Conservation (phyloP, 2,329 filamentous ascomycete species). For the Gyromitra esculenta region DNA sequence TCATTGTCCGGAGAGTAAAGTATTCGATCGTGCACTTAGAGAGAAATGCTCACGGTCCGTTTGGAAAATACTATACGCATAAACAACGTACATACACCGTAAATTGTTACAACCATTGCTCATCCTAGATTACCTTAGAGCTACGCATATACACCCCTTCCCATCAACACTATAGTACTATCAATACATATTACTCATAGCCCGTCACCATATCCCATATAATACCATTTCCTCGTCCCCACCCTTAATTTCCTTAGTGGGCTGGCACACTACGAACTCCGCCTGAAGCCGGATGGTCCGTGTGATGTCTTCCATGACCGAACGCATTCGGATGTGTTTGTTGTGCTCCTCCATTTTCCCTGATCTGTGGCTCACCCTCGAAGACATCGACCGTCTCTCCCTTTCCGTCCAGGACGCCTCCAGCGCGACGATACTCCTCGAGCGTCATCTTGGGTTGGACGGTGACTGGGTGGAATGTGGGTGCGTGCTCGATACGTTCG, state of each 20-base stretch:
- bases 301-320: slow-evolving; percentile 16
- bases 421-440: slow-evolving; percentile 67
- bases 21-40: too few relatives aligned
- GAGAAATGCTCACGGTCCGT: too few relatives aligned
- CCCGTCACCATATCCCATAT: neutral
- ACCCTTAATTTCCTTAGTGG: slow-evolving; percentile 1
- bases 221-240: neutral
- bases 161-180: neutral
- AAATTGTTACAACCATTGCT: neutral
- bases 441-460: slow-evolving; percentile 72
- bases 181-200: slow-evolving; percentile 7
- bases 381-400: slow-evolving; percentile 45
- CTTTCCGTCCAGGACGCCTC: slow-evolving; percentile 53
- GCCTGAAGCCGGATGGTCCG: slow-evolving; percentile 1
- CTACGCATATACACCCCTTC: neutral
- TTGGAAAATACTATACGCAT: neutral
- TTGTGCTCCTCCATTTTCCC: slow-evolving; percentile 53
- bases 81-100: neutral
- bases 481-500: slow-evolving; percentile 74
- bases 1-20: too few relatives aligned
- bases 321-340: slow-evolving; percentile 50
- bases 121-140: neutral
- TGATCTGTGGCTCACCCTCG: slow-evolving; percentile 53
- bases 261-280: neutral
- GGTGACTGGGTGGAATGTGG: slow-evolving; percentile 73